phyloP scores from a whole-genome alignment of 176 grass and related monocot species.

The Luzula sylvatica region DNA sequence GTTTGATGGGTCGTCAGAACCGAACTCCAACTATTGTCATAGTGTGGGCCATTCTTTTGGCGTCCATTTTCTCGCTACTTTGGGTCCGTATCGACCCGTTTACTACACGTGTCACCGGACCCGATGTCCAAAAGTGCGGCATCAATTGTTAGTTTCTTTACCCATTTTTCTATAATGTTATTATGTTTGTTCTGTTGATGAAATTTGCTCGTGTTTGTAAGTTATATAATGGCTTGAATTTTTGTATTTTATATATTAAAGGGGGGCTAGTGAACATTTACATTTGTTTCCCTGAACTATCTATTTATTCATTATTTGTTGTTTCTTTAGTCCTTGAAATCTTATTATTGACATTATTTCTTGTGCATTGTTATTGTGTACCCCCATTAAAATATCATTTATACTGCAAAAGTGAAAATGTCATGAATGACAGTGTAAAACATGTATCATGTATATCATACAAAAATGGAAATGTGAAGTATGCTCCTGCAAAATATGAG shows the following conservation, averaged over 20 bases:
- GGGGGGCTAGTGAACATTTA: constrained; percentile 18
- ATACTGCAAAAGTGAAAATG: too few species aligned
- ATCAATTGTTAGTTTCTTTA: constrained; percentile 57
- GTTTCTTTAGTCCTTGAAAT: neutral
- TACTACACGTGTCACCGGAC: constrained; percentile 61
- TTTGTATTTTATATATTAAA: constrained; percentile 15
- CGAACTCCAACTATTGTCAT: constrained; percentile 62
- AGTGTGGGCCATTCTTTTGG: constrained; percentile 68
- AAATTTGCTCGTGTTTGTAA: constrained; percentile 44
- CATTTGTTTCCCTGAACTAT: constrained; percentile 2
- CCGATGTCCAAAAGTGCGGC: constrained; percentile 33
- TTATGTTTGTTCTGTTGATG: neutral
- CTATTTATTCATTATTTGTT: neutral
- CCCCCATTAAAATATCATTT: too few species aligned
- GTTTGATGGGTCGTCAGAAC: constrained; percentile 69
- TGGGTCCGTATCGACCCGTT: constrained; percentile 84
- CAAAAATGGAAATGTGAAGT: too few species aligned
- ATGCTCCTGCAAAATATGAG: too few species aligned
- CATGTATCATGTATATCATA: too few species aligned
- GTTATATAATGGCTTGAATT: constrained; percentile 33
- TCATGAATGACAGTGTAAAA: too few species aligned
- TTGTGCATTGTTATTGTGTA: too few species aligned
- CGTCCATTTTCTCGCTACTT: constrained; percentile 65
- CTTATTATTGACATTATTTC: too few species aligned
- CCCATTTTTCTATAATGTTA: constrained; percentile 24